These are phyloP conservation scores for Xylaria sp. DNA, from an alignment of 2,329 filamentous ascomycete genomes.

Conservation along the genomic window DNA sequence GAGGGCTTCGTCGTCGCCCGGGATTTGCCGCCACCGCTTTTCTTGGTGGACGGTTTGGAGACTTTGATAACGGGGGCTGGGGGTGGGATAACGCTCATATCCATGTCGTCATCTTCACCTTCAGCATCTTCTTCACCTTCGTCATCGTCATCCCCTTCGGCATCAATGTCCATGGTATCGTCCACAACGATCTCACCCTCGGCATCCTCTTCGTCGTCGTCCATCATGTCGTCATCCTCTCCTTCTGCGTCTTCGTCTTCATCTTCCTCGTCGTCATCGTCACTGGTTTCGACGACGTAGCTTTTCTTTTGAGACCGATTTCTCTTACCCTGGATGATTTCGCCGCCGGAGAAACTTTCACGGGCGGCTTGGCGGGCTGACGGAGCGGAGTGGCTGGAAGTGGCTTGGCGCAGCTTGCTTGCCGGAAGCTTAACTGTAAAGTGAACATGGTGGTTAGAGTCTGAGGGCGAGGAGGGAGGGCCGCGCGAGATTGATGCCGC, in stretches of 20 bases:
- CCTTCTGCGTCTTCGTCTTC: constrained; percentile 48
- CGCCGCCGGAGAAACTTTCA: constrained; percentile 50
- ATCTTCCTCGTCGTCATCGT: constrained; percentile 50
- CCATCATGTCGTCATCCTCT: constrained; percentile 46
- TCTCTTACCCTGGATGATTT: constrained; percentile 57
- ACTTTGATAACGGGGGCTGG: constrained; percentile 55
- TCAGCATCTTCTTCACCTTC: constrained; percentile 54
- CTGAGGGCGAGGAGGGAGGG: constrained; percentile 51
- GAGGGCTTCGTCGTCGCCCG: constrained; percentile 43
- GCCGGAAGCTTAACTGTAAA: constrained; percentile 59
- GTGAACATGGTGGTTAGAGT: constrained; percentile 53
- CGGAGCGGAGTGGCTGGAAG: constrained; percentile 47
- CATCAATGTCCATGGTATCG: constrained; percentile 50
- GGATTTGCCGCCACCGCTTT: constrained; percentile 36
- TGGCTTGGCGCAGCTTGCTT: constrained; percentile 58
- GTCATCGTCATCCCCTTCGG: constrained; percentile 50
- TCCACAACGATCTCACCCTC: constrained; percentile 44
- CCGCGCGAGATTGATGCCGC: constrained; percentile 51
- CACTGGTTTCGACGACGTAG: constrained; percentile 62
- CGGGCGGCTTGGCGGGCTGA: constrained; percentile 40
- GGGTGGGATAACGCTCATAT: constrained; percentile 43
- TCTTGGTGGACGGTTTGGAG: constrained; percentile 50
- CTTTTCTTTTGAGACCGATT: constrained; percentile 63
- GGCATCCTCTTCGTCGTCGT: constrained; percentile 45
- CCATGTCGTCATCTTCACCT: constrained; percentile 59